Conservation (phyloP, 208 protist genomes). For the Leptomonas seymouri region DNA sequence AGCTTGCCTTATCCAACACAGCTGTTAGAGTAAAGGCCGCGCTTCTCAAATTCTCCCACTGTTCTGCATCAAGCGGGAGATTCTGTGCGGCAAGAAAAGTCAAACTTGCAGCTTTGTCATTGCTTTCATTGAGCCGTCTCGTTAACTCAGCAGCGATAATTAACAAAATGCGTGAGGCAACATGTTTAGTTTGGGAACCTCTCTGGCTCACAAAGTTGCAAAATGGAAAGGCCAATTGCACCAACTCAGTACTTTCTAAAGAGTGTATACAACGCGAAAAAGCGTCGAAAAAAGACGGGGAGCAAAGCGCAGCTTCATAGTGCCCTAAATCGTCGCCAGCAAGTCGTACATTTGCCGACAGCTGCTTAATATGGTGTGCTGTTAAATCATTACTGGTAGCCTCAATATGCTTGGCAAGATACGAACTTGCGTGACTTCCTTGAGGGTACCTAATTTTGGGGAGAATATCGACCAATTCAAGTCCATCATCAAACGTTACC, state of each 20-base stretch:
- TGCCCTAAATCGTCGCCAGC: constrained; percentile 16
- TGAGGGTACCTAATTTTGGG: constrained; percentile 27
- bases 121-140: not conserved
- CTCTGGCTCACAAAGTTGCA: not conserved
- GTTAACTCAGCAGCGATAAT: constrained; percentile 8
- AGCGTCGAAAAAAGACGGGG: constrained; percentile 9
- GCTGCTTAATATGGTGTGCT: constrained; percentile 10
- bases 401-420: constrained; percentile 24
- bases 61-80: constrained; percentile 9
- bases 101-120: not conserved
- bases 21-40: constrained; percentile 4
- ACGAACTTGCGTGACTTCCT: constrained; percentile 16
- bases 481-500: constrained; percentile 29
- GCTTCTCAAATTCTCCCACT: constrained; percentile 13
- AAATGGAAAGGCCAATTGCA: constrained; percentile 13
- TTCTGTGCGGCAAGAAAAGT: constrained; percentile 5
- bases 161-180: constrained; percentile 3
- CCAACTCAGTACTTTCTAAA: constrained; percentile 12
- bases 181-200: not conserved
- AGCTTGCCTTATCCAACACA: not conserved
- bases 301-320: constrained; percentile 21
- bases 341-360: constrained; percentile 6
- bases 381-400: constrained; percentile 9
- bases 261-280: constrained; percentile 12
- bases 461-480: constrained; percentile 28